Base-by-base conservation (phyloP, 768 basidiomycete genomes). In the Leucocoprinus birnbaumii region DNA sequence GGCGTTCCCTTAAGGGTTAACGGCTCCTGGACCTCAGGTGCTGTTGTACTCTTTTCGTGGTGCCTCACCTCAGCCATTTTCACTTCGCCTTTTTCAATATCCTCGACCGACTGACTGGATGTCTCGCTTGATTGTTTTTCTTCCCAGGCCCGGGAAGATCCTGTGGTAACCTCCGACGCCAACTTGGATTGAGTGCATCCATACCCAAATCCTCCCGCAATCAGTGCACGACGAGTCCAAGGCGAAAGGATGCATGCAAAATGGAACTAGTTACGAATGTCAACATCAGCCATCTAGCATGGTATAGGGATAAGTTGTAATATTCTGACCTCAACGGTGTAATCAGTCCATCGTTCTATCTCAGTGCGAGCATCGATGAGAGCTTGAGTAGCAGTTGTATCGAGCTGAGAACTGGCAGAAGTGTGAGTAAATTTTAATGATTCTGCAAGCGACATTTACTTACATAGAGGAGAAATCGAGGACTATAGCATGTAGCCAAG, bases 231-330 rank as follows among this genome's bases (percentile, higher is more conserved):
- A 52, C 89, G 84, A 56, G 92, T 91, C 96, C 95, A 99, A 0
- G 94, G 94, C 1, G 92, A 94, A 51, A 95, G 83, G 34, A 98
- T 77, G 34, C 89, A 84, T 3, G 92, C 88, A 66, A 99, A 99
- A 73, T 98, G 96, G 79, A 97, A 98, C 81, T 93, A 56, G 9
- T 5, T 5, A n/a, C 9, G n/a, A 38, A 11, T 38, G 13, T 38
- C 38, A 14, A 14, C 9, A 4, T 38, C 38, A 31, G 6, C 3
- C 38, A 16, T 14, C 16, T 38, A 6, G 38, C 38, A 13, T 38
- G 16, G 3, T 38, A 4, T 38, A 27, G 41, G 40, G 11, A 31
- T 35, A 11, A 16, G n/a, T n/a, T n/a, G n/a, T n/a, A n/a, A 44
- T 38, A 25, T 65, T 31, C 74, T 60, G 25, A 86, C 86, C 74